Base-by-base conservation (phyloP, 2,329 filamentous ascomycete species). In the Aspergillus sergii region DNA sequence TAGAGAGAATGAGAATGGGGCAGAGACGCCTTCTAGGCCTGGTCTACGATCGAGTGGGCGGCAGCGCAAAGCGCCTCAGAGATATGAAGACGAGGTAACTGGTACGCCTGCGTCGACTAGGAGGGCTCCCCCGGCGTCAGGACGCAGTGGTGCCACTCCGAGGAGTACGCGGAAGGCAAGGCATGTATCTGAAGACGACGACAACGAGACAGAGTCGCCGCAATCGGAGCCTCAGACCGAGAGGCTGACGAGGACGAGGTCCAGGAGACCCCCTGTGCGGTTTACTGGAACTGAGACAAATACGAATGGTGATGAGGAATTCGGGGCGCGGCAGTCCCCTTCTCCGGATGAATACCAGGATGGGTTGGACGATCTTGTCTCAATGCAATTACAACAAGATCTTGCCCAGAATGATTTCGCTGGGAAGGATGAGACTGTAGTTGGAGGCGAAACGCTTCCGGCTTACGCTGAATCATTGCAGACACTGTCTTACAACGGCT, bases 321-420 rank as follows among this genome's bases (percentile, higher is more conserved):
- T 63, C 10, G 54, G 58, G 21, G 59, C 48, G 32, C 56, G 50
- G 43, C 61, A 65, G 41, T 69, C 73, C 8, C 64, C 69, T 14
- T 65, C 71, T 9, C 67, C 69, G 21, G 75, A 76, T 28, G 72
- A 69, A 28, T 73, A 74, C 23, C 72, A 72, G 51, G 74, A 76
- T 58, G 76, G 72, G 8, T 67, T 78, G 55, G 75, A 78, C 59
- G 75, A 78, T 46, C 69, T 76, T 11, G 71, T 78, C 59, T 69
- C 75, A 9, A 71, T 75, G 64, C 77, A 80, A 59, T 63, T 79
- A 41, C 77, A 79, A 57, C 72, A 78, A 53, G 75, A 71, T n/a
- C 67, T 78, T 32, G 61, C 65, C 30, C 67, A 72, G 32, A 61
- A 66, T n/a, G 64, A 71, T 34, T 41, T 63, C 9, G 68, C 66